Conservation (phyloP, 179 eudicot species). For the Carnegiea gigantea region DNA sequence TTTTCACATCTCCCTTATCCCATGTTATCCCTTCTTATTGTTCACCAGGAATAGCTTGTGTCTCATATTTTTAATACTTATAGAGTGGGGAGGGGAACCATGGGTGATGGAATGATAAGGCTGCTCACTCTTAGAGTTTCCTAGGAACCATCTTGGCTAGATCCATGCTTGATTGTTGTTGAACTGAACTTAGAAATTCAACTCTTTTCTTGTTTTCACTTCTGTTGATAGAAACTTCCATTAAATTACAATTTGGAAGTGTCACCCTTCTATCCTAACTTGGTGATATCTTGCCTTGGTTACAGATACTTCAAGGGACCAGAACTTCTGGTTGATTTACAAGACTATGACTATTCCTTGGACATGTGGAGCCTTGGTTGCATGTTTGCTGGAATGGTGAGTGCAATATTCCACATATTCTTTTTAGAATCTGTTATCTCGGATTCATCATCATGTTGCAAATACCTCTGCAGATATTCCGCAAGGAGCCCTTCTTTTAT, state of each 20-base stretch:
- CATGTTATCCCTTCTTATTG: not conserved
- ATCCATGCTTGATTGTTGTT: not conserved
- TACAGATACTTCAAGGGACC: conserved; percentile 63
- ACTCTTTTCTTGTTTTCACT: not conserved
- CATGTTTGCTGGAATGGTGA: conserved; percentile 77
- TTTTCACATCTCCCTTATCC: not conserved
- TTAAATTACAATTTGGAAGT: not conserved
- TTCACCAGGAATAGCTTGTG: not conserved
- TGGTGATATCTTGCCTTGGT: conserved; percentile 7
- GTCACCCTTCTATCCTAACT: conserved; percentile 2
- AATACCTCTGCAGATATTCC: conserved; percentile 44
- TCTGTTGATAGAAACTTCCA: not conserved
- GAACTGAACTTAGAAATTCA: not conserved
- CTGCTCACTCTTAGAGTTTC: not conserved
- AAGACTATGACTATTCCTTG: conserved; percentile 67
- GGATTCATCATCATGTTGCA: conserved; percentile 1
- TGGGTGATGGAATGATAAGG: not conserved
- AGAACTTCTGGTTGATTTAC: conserved; percentile 68
- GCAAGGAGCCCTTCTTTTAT: conserved; percentile 66
- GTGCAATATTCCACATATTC: conserved; percentile 17
- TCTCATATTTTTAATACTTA: not conserved
- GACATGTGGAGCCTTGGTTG: conserved; percentile 79
- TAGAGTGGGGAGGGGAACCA: too few species aligned
- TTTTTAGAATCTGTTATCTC: not conserved
- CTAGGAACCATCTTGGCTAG: not conserved